Conservation (phyloP, 352 stramenopile species). For the Elongisporangium undulatum region DNA sequence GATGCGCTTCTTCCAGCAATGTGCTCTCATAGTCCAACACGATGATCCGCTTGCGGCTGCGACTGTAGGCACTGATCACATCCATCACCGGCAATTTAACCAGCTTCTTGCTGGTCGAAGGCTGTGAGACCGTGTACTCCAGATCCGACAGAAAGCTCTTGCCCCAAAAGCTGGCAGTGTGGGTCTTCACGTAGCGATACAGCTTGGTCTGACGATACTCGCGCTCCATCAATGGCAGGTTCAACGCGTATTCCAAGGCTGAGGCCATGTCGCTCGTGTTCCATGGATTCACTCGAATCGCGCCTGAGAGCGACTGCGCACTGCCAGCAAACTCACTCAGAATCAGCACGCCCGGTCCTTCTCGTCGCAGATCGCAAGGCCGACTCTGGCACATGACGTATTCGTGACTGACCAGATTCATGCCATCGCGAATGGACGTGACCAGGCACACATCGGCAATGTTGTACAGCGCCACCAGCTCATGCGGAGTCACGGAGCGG, state of each 20-base stretch:
- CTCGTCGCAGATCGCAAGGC: slow-evolving; percentile 45
- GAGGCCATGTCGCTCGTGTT: slow-evolving; percentile 79
- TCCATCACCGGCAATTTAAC: slow-evolving; percentile 37
- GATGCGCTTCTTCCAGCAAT: slow-evolving; percentile 61
- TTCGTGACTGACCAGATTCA: slow-evolving; percentile 90
- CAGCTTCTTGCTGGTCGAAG: slow-evolving; percentile 34
- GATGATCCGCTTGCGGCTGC: slow-evolving; percentile 56
- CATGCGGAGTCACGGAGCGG: slow-evolving; percentile 60
- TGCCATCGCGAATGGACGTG: slow-evolving; percentile 85
- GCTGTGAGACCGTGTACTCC: slow-evolving; percentile 35
- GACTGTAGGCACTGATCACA: slow-evolving; percentile 54
- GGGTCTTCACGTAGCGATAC: slow-evolving; percentile 81
- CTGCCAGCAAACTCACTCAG: slow-evolving; percentile 88
- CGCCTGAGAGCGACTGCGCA: slow-evolving; percentile 84
- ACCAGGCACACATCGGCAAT: slow-evolving; percentile 88
- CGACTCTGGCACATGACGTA: slow-evolving; percentile 85
- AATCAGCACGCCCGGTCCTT: slow-evolving; percentile 79
- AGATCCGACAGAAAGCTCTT: slow-evolving; percentile 79
- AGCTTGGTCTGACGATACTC: slow-evolving; percentile 86
- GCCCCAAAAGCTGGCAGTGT: slow-evolving; percentile 84
- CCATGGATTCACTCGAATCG: slow-evolving; percentile 88
- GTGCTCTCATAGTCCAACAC: slow-evolving; percentile 82
- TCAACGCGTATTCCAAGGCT: slow-evolving; percentile 66
- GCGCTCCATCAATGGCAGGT: slow-evolving; percentile 75
- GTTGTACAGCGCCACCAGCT: slow-evolving; percentile 88